Base-by-base conservation (phyloP, 1,284 basidiomycete species). In the Rhodotorula sp. region DNA sequence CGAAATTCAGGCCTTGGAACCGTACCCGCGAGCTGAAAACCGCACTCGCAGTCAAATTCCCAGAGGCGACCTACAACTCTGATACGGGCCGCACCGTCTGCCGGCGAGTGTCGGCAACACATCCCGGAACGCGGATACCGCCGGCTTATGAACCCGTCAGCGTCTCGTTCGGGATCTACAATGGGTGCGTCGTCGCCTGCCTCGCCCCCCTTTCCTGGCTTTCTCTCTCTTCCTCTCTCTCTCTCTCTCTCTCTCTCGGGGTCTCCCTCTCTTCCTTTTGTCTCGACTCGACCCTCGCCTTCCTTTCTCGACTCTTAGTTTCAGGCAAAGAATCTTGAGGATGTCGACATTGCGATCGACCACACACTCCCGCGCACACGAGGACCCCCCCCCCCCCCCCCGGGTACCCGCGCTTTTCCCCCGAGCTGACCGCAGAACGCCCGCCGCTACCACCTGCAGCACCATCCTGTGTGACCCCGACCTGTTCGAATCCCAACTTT, bases 161-260 rank as follows among this genome's bases (percentile, higher is more conserved):
- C 37, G 66, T 75, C 44, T 66, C 71, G 0, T 75, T 75, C 53
- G 74, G 74, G 15, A 30, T 71, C 33, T 73, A 71, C 68, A 69
- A 75, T 33, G 67, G 66, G 74, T 75, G 30, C 33, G 69, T 66
- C n/a, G n/a, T n/a, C n/a, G n/a, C n/a, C n/a, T n/a, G n/a, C n/a
- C n/a, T n/a, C n/a, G n/a, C n/a, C n/a, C n/a, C n/a, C n/a, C n/a
- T n/a, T n/a, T n/a, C n/a, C n/a, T n/a, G n/a, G n/a, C n/a, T n/a
- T n/a, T n/a, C n/a, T n/a, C n/a, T n/a, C n/a, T n/a, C n/a, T n/a
- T n/a, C n/a, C n/a, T n/a, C n/a, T n/a, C n/a, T n/a, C n/a, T n/a
- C n/a, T n/a, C n/a, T n/a, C n/a, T n/a, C n/a, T n/a, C n/a, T n/a
- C n/a, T n/a, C n/a, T n/a, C n/a, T n/a, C n/a, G n/a, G n/a, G n/a